Evolutionary conservation across 192 early-diverging fungal genomes (phyloP).

Genomic region (Spinellus fusiger): DNA sequence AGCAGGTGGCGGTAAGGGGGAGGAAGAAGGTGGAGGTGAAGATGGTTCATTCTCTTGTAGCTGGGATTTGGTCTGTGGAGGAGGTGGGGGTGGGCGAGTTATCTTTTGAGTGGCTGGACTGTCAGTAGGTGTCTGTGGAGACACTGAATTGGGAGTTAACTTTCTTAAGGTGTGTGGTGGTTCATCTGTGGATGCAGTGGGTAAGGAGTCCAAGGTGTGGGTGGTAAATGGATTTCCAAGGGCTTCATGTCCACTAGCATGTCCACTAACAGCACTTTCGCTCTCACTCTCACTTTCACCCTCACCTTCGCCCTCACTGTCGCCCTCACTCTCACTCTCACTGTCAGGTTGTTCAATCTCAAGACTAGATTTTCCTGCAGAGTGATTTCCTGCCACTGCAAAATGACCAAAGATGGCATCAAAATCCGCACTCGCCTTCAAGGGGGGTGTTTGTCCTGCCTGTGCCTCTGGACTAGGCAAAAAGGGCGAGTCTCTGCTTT

Average conservation of each 20-base stretch:
- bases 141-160: not conserved
- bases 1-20: conserved; percentile 6
- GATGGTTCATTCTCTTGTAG: not conserved
- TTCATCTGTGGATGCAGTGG: no score
- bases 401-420: conserved; percentile 14
- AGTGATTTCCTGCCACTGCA: not conserved
- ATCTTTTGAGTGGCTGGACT: not conserved
- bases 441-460: not conserved
- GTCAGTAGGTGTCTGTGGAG: not conserved
- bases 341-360: conserved; percentile 4
- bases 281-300: no score
- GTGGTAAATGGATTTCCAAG: not conserved
- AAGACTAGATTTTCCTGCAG: not conserved
- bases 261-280: conserved; percentile 5
- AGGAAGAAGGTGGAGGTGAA: not conserved
- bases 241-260: not conserved
- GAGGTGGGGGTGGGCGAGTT: conserved; percentile 6
- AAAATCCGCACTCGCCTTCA: not conserved
- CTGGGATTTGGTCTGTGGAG: conserved; percentile 11
- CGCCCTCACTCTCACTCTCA: not conserved
- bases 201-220: not conserved
- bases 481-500: conserved; percentile 3
- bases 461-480: no score
- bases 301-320: not conserved
- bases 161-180: no score